Base-by-base conservation (phyloP, 2,329 filamentous ascomycete species). In the Colletotrichum theobromicola region DNA sequence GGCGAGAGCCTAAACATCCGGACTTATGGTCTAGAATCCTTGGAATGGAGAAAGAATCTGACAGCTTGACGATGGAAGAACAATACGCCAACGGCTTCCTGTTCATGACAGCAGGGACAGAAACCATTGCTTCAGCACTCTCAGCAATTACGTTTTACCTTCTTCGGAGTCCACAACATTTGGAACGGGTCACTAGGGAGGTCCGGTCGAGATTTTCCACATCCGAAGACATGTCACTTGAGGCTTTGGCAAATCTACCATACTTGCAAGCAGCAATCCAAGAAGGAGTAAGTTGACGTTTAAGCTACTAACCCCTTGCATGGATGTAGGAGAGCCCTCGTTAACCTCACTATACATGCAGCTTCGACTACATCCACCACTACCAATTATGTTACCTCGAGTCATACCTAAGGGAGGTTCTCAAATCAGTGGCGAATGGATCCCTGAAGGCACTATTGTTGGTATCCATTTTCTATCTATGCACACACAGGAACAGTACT, bases 161-260 rank as follows among this genome's bases (percentile, higher is more conserved):
- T 15, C 67, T 69, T 16, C 35, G 7, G 15, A 69, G 53, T n/a
- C 57, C 67, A 65, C 28, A 26, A 28, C 37, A 57, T 13, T 18
- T 66, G 12, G 46, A 66, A 10, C 55, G 7, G 21, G 28, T 66
- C 5, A 7, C 77, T 81, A 64, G 21, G 4, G 67, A 55, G 30
- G 64, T 70, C 5, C 63, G 63, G 4, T 15, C 15, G 13, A 57
- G 13, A 18, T 66, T 66, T 35, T 55, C 28, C 9, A 55, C 42
- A 3, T 66, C 63, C 13, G 63, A 37, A 24, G 18, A 35, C 2
- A 55, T 66, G 63, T 55, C 63, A 35, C 63, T 66, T 8, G 63
- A 66, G 63, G 21, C 42, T 15, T 55, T 66, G n/a, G 63, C 63
- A 66, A 66, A 21, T 15, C 28, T 66, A 15, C n/a, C 34, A 4